phyloP scores from a whole-genome alignment of 78 protist species.

The Diacronema lutheri region DNA sequence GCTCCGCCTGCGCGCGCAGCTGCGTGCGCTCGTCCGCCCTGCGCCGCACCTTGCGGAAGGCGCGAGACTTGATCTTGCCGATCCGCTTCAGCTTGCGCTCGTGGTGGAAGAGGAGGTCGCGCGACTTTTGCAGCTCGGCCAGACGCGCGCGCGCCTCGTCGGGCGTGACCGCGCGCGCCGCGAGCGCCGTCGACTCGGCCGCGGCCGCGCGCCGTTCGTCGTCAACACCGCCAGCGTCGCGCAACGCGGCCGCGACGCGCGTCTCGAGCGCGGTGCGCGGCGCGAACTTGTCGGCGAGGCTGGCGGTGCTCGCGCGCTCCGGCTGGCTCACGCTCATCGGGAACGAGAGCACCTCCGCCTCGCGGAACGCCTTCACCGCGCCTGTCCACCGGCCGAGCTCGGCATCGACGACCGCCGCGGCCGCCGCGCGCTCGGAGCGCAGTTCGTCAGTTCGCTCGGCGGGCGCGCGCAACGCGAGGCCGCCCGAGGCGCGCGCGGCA shows the following conservation, averaged over 20 bases:
- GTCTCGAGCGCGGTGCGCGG: background rate
- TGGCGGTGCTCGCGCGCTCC: background rate
- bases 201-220: background rate
- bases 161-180: background rate
- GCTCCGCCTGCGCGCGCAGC: background rate
- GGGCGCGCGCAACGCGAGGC: background rate
- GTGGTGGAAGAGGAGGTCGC: slow-evolving; percentile 17
- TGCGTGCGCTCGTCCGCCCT: background rate
- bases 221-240: background rate
- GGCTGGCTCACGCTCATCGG: background rate
- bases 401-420: background rate
- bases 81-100: background rate
- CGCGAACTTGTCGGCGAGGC: background rate
- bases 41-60: background rate
- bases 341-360: background rate
- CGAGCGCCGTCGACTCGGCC: background rate
- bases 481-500: too few species aligned
- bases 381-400: background rate
- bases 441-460: background rate
- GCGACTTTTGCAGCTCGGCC: slow-evolving; percentile 14
- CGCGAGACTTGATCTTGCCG: background rate
- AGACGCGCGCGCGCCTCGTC: background rate
- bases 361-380: background rate
- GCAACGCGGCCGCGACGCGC: background rate
- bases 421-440: background rate